phyloP scores from a whole-genome alignment of 768 basidiomycete genomes.

The Hericium rajendrae region DNA sequence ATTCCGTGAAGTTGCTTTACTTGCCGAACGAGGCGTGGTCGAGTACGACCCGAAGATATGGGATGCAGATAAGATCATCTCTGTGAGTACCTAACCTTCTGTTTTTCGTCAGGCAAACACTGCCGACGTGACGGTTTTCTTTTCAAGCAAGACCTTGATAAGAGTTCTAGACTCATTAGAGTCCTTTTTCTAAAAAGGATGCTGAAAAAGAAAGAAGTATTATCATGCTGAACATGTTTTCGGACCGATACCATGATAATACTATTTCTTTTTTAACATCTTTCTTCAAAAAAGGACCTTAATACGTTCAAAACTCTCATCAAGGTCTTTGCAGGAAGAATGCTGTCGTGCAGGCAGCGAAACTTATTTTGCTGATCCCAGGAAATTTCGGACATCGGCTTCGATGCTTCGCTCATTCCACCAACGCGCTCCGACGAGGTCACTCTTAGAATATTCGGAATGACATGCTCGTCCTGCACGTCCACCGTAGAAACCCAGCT shows the following conservation, averaged over 20 bases:
- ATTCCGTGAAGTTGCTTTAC: slow-evolving; percentile 91
- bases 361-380: slow-evolving; percentile 19
- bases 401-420: slow-evolving; percentile 76
- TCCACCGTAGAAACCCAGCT: slow-evolving; percentile 68
- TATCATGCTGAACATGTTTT: too few species aligned
- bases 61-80: slow-evolving; percentile 71
- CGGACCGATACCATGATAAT: too few species aligned
- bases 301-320: too few species aligned
- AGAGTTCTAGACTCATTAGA: neutral
- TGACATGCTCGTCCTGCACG: slow-evolving; percentile 83
- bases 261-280: too few species aligned
- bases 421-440: slow-evolving; percentile 54
- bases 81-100: slow-evolving; percentile 27
- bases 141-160: neutral
- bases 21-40: slow-evolving; percentile 87
- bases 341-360: too few species aligned
- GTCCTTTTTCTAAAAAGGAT: too few species aligned
- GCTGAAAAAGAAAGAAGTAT: too few species aligned
- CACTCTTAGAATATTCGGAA: slow-evolving; percentile 77
- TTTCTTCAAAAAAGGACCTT: too few species aligned
- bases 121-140: too few species aligned
- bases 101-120: slow-evolving; percentile 19
- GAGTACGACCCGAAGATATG: slow-evolving; percentile 83
- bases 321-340: too few species aligned
- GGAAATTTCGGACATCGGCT: slow-evolving; percentile 92